A percentile compares a stretch with the other conserved stretches of the same genome.
Conservation (phyloP, 345 rosid species). For the Litchi chinensis region DNA sequence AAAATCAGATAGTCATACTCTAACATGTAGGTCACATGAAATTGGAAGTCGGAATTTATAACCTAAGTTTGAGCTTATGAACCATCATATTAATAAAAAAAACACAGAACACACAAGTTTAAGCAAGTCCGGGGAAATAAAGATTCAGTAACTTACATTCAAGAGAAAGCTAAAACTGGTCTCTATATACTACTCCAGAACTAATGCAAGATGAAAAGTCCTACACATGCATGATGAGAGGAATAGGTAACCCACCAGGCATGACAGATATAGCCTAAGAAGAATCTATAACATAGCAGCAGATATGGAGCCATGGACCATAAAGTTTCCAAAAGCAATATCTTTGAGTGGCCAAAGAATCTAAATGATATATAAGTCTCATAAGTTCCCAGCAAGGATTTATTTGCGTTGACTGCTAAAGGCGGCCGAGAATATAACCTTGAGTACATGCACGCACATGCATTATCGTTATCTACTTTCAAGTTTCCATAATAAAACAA, state of each 20-base stretch:
- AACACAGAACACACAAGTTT: neutral
- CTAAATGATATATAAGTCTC: neutral
- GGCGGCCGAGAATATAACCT: neutral
- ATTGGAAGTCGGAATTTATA: neutral
- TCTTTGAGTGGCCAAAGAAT: slow-evolving; percentile 1
- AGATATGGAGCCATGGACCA: neutral
- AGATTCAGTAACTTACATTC: neutral
- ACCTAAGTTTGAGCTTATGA: neutral
- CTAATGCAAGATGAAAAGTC: neutral
- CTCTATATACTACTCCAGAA: neutral
- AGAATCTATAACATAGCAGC: neutral
- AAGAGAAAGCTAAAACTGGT: neutral
- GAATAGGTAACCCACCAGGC: neutral
- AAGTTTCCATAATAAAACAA: neutral
- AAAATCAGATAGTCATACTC: slow-evolving; percentile 17
- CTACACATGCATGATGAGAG: neutral
- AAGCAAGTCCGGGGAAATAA: neutral
- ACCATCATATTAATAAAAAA: neutral
- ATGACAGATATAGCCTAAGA: neutral
- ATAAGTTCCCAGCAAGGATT: neutral
- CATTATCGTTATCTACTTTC: neutral
- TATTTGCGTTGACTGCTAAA: neutral
- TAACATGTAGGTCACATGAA: neutral
- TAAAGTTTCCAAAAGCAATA: neutral
- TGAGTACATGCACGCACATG: neutral